phyloP scores from a whole-genome alignment of 495 filamentous ascomycete species.

The Pyrenopolyporus hunteri region DNA sequence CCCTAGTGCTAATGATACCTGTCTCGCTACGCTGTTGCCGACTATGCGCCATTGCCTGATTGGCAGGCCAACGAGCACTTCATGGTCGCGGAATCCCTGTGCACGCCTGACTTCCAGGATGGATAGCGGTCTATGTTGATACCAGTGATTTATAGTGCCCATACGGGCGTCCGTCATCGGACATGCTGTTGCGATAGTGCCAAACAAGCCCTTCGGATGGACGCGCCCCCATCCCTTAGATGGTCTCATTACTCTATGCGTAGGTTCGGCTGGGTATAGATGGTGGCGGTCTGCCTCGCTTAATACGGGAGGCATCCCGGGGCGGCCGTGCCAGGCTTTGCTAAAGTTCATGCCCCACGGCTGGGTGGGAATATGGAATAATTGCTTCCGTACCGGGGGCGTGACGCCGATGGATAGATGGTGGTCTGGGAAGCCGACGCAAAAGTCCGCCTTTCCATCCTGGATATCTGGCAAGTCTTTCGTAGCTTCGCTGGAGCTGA shows the following conservation, averaged over 20 bases:
- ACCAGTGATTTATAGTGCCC: conserved; percentile 64
- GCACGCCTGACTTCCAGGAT: conserved; percentile 68
- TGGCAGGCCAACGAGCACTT: conserved; percentile 65
- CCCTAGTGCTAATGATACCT: conserved; percentile 66
- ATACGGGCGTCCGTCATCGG: conserved; percentile 53
- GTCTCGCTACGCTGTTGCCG: conserved; percentile 74
- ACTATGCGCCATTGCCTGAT: conserved; percentile 64
- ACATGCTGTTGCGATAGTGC: conserved; percentile 60
- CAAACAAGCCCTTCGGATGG: conserved; percentile 55
- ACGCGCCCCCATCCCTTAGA: conserved; percentile 60
- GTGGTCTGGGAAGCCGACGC: conserved; percentile 69
- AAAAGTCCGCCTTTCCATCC: conserved; percentile 59
- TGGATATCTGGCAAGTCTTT: conserved; percentile 65
- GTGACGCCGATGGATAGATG: conserved; percentile 49
- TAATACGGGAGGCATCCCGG: conserved; percentile 47
- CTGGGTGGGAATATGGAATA: conserved; percentile 49
- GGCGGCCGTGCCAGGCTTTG: conserved; percentile 44
- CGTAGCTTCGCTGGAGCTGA: conserved; percentile 56
- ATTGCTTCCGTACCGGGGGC: conserved; percentile 36
- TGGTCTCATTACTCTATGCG: conserved; percentile 6
- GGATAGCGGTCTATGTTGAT: conserved; percentile 60
- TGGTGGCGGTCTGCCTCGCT: conserved; percentile 41
- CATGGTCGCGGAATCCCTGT: conserved; percentile 71
- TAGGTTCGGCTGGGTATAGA: conserved; percentile 35
- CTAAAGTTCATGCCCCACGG: conserved; percentile 56